phyloP scores from a whole-genome alignment of 1,139 yeast genomes.

The Magnusiomyces ingens region DNA sequence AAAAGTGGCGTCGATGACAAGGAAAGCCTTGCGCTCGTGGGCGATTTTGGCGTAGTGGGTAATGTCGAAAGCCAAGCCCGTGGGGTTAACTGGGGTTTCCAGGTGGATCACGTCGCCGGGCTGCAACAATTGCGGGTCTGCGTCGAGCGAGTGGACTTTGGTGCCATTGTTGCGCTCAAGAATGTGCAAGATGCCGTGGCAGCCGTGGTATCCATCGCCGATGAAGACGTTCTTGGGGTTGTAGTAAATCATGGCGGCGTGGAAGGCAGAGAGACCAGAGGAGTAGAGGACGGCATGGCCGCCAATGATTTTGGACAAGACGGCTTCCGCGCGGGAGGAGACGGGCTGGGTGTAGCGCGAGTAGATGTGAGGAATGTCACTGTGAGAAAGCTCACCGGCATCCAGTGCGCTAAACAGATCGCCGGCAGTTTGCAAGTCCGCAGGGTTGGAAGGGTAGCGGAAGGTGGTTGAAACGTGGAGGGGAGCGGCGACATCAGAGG shows the following conservation, averaged over 20 bases:
- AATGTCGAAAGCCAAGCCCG: constrained; percentile 63
- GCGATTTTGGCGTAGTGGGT: constrained; percentile 56
- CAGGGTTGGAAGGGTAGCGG: constrained; percentile 56
- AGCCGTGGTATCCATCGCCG: constrained; percentile 83
- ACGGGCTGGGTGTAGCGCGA: constrained; percentile 74
- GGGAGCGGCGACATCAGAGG: constrained; percentile 65
- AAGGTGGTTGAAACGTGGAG: constrained; percentile 77
- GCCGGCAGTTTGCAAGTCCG: constrained; percentile 39
- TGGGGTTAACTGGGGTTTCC: constrained; percentile 87
- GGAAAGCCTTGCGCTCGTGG: constrained; percentile 59
- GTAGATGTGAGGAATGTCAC: constrained; percentile 36
- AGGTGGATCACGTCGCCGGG: constrained; percentile 74
- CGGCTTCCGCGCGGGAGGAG: constrained; percentile 57
- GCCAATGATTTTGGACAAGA: constrained; percentile 49
- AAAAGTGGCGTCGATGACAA: constrained; percentile 78
- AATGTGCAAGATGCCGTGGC: constrained; percentile 60
- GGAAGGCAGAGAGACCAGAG: constrained; percentile 77
- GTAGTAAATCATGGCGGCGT: constrained; percentile 61
- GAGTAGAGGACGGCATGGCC: constrained; percentile 59
- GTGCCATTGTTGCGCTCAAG: constrained; percentile 56
- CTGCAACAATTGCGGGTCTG: constrained; percentile 46
- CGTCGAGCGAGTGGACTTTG: constrained; percentile 45
- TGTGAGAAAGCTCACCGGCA: constrained; percentile 24
- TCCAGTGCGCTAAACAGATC: constrained; percentile 33
- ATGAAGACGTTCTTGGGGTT: constrained; percentile 72